phyloP scores from a whole-genome alignment of 371 early-diverging fungal species.

The Mucor sp. region DNA sequence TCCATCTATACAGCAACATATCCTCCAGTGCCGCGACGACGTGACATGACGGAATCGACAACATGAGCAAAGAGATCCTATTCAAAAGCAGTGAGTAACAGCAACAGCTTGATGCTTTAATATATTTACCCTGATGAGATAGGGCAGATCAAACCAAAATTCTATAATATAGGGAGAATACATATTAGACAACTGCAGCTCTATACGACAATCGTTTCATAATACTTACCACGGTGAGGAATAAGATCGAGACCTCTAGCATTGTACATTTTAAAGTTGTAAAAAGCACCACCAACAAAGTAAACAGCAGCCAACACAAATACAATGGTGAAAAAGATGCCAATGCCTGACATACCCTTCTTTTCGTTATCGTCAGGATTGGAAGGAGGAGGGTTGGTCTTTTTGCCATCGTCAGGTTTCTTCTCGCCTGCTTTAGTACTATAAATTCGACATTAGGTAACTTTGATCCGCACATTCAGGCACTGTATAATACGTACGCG shows the following conservation, averaged over 20 bases:
- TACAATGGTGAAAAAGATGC: constrained; percentile 58
- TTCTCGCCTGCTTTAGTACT: constrained; percentile 32
- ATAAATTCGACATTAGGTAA: background rate
- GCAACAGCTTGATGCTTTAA: background rate
- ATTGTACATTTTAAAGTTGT: constrained; percentile 61
- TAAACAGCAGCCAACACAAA: constrained; percentile 50
- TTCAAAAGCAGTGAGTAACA: background rate
- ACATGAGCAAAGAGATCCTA: constrained; percentile 52
- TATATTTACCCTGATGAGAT: constrained; percentile 40
- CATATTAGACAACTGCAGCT: background rate
- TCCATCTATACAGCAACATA: constrained; percentile 45
- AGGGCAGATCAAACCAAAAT: constrained; percentile 55
- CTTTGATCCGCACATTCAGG: background rate
- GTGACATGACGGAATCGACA: constrained; percentile 46
- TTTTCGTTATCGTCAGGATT: background rate
- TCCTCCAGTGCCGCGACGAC: constrained; percentile 48
- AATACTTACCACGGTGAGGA: constrained; percentile 57
- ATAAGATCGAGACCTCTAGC: constrained; percentile 63
- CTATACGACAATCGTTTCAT: background rate
- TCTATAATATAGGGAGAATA: constrained; percentile 20
- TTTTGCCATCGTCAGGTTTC: constrained; percentile 23
- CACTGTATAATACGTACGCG: constrained; percentile 30
- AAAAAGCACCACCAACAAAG: constrained; percentile 60
- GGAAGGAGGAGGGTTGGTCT: constrained; percentile 6
- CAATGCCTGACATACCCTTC: constrained; percentile 45